phyloP scores from a whole-genome alignment of 805 yeast species.

The Nakazawaea anatomiae region DNA sequence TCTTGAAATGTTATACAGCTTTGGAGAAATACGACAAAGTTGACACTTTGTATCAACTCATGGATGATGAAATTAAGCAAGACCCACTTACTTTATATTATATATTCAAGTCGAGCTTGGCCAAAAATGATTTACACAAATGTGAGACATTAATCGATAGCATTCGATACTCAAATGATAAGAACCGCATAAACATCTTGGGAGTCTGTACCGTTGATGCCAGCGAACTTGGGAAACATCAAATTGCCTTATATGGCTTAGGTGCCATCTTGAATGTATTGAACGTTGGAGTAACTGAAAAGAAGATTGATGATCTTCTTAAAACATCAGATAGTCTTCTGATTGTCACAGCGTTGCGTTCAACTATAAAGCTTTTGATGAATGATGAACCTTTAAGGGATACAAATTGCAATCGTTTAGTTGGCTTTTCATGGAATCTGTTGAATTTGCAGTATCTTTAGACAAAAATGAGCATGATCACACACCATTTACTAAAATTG shows the following conservation, averaged over 20 bases:
- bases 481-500: slow-evolving; percentile 15
- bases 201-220: slow-evolving; percentile 27
- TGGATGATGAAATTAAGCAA: slow-evolving; percentile 18
- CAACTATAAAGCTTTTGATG: slow-evolving; percentile 12
- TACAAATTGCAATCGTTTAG: neutral
- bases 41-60: slow-evolving; percentile 15
- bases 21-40: slow-evolving; percentile 17
- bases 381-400: neutral
- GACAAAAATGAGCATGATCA: neutral
- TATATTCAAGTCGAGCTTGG: slow-evolving; percentile 20
- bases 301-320: neutral
- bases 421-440: slow-evolving; percentile 2
- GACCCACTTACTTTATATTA: slow-evolving; percentile 27
- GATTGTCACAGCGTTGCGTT: slow-evolving; percentile 14
- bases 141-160: slow-evolving; percentile 9
- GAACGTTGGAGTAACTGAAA: neutral
- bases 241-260: neutral
- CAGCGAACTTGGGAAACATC: slow-evolving; percentile 13
- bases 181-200: slow-evolving; percentile 11
- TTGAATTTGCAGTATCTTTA: neutral
- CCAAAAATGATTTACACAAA: slow-evolving; percentile 12
- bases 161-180: neutral
- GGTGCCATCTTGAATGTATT: neutral
- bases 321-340: neutral
- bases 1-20: slow-evolving; percentile 23